Conservation (phyloP, 495 filamentous ascomycete species). For the Neurospora sp. region DNA sequence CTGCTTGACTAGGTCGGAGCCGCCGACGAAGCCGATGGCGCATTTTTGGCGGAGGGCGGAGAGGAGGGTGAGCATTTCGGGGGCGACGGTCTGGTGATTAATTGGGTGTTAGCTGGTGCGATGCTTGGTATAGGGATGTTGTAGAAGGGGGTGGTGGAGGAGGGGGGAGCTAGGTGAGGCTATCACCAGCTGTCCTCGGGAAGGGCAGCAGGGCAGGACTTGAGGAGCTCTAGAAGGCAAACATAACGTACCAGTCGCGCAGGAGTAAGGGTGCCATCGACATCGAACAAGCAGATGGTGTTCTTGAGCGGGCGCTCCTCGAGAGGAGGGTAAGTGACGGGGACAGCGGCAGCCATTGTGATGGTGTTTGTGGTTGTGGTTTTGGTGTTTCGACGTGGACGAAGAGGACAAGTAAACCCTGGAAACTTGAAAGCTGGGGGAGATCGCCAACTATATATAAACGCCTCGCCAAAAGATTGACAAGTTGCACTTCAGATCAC, state of each 20-base stretch:
- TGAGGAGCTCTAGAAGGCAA: not conserved
- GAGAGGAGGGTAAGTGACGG: conserved; percentile 56
- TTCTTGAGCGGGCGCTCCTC: conserved; percentile 72
- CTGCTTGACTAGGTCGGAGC: conserved; percentile 82
- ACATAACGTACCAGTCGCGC: conserved; percentile 53
- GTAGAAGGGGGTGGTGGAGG: not conserved
- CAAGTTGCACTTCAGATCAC: not conserved
- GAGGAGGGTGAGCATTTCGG: conserved; percentile 77
- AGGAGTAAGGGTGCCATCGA: conserved; percentile 78
- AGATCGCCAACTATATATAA: not conserved
- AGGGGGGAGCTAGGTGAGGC: not conserved
- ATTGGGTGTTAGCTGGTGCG: conserved; percentile 1
- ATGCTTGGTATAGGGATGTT: not conserved
- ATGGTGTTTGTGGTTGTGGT: not conserved
- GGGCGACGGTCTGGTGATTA: conserved; percentile 45
- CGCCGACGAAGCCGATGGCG: conserved; percentile 85
- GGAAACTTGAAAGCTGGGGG: not conserved
- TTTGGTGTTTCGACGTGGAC: not conserved
- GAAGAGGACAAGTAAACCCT: not conserved
- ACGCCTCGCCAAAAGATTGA: not conserved
- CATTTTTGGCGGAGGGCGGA: conserved; percentile 72
- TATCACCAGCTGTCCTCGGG: not conserved
- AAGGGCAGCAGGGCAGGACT: not conserved
- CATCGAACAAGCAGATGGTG: conserved; percentile 89
- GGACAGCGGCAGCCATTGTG: conserved; percentile 22